Evolutionary conservation across 257 asterid species (phyloP).

Genomic region (Misopates orontium): DNA sequence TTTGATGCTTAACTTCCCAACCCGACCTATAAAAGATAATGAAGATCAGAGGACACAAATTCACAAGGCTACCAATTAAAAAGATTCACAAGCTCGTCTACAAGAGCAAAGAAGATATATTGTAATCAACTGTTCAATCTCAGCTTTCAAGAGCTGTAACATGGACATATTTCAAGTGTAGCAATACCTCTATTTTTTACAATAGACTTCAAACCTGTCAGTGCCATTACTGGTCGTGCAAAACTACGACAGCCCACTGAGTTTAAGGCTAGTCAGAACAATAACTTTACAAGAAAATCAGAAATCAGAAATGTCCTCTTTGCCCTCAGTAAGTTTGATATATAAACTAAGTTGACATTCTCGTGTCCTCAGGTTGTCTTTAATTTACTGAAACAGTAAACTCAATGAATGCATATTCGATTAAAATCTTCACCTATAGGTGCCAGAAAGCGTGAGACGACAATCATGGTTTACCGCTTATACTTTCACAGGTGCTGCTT

Average conservation of each 20-base stretch:
- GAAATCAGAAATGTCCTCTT: neutral
- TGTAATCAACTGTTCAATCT: constrained; percentile 1
- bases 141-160: constrained; percentile 11
- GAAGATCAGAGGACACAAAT: constrained; percentile 20
- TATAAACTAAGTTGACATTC: neutral
- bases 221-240: neutral
- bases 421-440: neutral
- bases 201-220: constrained; percentile 10
- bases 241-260: neutral
- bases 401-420: neutral
- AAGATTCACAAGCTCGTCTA: constrained; percentile 9
- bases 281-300: neutral
- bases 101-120: constrained; percentile 4
- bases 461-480: neutral
- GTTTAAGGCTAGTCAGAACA: neutral
- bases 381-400: no score
- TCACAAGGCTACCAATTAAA: neutral
- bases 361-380: neutral
- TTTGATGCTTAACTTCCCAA: constrained; percentile 90
- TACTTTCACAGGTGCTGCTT: neutral
- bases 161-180: constrained; percentile 15
- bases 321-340: neutral
- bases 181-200: constrained; percentile 8
- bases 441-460: neutral
- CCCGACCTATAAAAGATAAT: constrained; percentile 56